Evolutionary conservation across 1,284 basidiomycete species (phyloP), one percentile per base, ranked within the genome.

Genomic region (Calocybe gambosa): DNA sequence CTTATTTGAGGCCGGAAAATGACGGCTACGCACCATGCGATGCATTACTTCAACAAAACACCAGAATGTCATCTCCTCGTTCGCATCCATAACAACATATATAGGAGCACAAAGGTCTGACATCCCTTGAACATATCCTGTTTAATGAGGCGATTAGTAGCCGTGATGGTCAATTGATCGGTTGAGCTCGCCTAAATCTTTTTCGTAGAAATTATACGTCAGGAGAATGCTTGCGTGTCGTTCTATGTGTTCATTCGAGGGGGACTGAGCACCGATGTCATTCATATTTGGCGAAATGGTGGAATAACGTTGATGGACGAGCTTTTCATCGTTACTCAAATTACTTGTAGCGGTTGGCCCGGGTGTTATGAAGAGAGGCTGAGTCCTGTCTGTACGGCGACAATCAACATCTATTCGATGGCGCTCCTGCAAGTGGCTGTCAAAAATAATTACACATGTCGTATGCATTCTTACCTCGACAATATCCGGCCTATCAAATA

Each of bases 381-480:
- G 93, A 13, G 78, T 87, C 13, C 95, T 79, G 64, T 99, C 96
- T n/a, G 96, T 98, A 10, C 96, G 80, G 43, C 95, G 82, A 59
- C 95, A 98, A 61, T 99, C 96, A 42, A 99, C 94, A 59, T 96
- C 86, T 53, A 92, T 91, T 15, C 91, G 80, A 67, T 93, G 91
- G 29, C 86, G 80, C 64, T 94, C 89, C 75, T 82, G 41, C 20
- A 26, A 36, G 37, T 4, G 31, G 15, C 5, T 6, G 9, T 13
- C n/a, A 38, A n/a, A 26, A 19, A 23, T 15, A 15, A 25, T 48
- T 25, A 47, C 7, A 7, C 18, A n/a, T 50, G 25, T 18, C 31
- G 15, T 4, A 5, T 9, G 44, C 15, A 7, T 15, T 36, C 48
- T 33, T 55, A 83, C 80, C 63, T 91, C 88, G n/a, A 89, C 58